Base-by-base conservation (phyloP, 208 protist species). In the Acanthamoeba triangularis region DNA sequence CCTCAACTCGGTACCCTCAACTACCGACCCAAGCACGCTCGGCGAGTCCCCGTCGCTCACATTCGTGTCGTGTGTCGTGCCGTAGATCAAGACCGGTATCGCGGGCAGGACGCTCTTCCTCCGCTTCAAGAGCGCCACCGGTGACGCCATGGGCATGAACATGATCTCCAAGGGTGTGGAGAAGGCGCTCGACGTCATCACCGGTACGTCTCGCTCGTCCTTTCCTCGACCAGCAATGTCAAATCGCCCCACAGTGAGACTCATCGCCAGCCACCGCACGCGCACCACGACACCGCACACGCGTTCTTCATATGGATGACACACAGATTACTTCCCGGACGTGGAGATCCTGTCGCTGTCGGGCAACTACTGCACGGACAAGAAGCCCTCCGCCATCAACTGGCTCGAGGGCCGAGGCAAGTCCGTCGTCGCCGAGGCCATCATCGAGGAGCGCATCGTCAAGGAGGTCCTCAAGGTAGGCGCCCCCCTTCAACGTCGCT, bases 131-230 rank as follows among this genome's bases (percentile, higher is more conserved):
- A 65, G 52, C 76, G 33, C 52, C 16, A 98, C 97, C 49, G 99
- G 99, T 25, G 99, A 99, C 97, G 99, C 99, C 25, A 99, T 99
- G 99, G 99, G 99, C 33, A 99, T 99, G 99, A 99, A 99, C 97
- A 99, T 99, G 99, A 98, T 99, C 90, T 99, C 98, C 33, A 99
- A 99, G 96, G 99, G 98, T 65, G 98, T 98, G 41, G 98, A 99
- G 87, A 98, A 99, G 92, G 98, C 98, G 16, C 93, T 99, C 37
- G 94, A 98, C 63, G 96, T 99, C 52, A 14, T 91, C 35, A 59
- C 28, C n/a, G 76, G 76, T 85, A 20, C 13, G 18, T 5, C 65
- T 35, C 69, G 8, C 33, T 30, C 69, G 33, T 33, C 13, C 33
- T n/a, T 41, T 23, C 33, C n/a, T 78, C 69, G 30, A 25, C 69